phyloP scores from a whole-genome alignment of 2,329 filamentous ascomycete genomes.

The Cryphonectria nitschkei region DNA sequence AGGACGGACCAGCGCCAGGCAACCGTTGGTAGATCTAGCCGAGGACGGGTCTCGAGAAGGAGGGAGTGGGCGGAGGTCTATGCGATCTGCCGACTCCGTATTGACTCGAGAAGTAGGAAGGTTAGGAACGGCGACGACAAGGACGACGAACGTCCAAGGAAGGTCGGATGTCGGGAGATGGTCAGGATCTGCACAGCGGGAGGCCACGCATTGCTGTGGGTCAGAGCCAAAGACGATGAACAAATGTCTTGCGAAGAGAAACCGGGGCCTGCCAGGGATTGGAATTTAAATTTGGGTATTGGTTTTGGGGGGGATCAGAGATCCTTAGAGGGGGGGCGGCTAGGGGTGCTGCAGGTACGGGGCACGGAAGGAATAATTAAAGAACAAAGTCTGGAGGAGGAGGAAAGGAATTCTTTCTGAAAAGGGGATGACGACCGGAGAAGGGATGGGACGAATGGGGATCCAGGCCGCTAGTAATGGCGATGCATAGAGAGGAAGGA shows the following conservation, averaged over 20 bases:
- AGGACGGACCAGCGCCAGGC: not conserved
- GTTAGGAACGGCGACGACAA: not conserved
- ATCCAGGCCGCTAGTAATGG: not conserved
- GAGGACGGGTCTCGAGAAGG: not conserved
- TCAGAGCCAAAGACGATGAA: not conserved
- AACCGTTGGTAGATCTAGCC: not conserved
- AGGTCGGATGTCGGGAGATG: conserved; percentile 11
- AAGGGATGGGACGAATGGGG: not conserved
- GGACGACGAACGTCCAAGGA: not conserved
- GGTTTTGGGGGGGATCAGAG: not conserved
- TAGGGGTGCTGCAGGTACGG: not conserved
- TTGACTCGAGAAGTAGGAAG: not conserved
- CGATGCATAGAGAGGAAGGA: not conserved
- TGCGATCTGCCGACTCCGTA: not conserved
- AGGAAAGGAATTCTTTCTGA: not conserved
- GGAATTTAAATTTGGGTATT: not conserved
- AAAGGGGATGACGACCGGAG: not conserved
- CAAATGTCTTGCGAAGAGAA: conserved; percentile 1
- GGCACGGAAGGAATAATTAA: not conserved
- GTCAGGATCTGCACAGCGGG: conserved; percentile 8
- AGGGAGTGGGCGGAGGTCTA: not conserved
- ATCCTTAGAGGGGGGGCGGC: not conserved
- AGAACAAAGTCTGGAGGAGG: not conserved
- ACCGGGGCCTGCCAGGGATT: conserved; percentile 3
- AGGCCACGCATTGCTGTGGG: conserved; percentile 17